A percentile compares a stretch with the other conserved stretches of the same genome.
These are phyloP conservation scores for Setomelanomma holmii DNA, from an alignment of 2,329 filamentous ascomycete species.

Conservation along the genomic window DNA sequence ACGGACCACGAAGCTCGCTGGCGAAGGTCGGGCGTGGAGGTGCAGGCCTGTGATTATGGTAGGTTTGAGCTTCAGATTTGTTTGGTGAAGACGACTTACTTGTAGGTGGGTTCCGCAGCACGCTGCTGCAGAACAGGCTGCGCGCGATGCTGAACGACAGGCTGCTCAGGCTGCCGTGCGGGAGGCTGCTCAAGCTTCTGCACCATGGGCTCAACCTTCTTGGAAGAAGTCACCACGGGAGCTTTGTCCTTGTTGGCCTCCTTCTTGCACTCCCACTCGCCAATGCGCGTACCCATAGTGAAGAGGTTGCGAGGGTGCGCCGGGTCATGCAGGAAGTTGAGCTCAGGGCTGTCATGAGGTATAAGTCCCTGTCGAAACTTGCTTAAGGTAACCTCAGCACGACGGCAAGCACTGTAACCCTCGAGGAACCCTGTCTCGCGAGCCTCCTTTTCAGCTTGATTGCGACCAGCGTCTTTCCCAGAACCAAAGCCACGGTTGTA, in stretches of 20 bases:
- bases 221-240: too few species aligned
- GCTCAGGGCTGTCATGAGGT: conserved; percentile 18
- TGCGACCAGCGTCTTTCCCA: conserved; percentile 8
- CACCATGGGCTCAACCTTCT: too few species aligned
- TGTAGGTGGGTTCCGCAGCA: not conserved
- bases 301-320: conserved; percentile 22
- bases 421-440: conserved; percentile 16
- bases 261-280: not conserved
- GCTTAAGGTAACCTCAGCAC: conserved; percentile 11
- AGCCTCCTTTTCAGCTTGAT: not conserved
- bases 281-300: conserved; percentile 16
- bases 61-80: too few species aligned
- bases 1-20: conserved; percentile 10
- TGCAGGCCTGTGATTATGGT: not conserved
- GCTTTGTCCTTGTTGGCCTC: not conserved
- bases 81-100: conserved; percentile 17
- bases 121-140: not conserved
- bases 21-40: conserved; percentile 11
- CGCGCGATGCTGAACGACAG: not conserved
- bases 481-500: conserved; percentile 18
- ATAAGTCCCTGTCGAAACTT: conserved; percentile 23
- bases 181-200: too few species aligned
- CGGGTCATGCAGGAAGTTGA: conserved; percentile 28
- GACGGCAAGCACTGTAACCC: conserved; percentile 27
- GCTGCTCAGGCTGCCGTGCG: too few species aligned